Percentiles rank a stretch among this genome's conserved stretches.
phyloP scores from a whole-genome alignment of 306 rosid species.

The Urtica urens region DNA sequence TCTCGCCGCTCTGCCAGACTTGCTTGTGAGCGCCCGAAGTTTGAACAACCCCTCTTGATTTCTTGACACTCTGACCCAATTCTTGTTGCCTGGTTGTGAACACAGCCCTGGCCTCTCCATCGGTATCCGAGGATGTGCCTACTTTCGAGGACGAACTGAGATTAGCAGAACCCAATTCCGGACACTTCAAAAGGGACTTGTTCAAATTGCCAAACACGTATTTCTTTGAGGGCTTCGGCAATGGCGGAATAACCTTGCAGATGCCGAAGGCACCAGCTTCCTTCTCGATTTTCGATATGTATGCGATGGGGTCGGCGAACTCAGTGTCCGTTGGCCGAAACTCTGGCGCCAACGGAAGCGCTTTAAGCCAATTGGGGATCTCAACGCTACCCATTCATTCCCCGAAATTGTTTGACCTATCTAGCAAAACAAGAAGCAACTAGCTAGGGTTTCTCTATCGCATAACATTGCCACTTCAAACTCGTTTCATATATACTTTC shows the following conservation, averaged over 20 bases:
- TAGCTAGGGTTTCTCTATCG: too few species aligned
- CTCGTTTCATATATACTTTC: too few species aligned
- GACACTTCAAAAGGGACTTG: constrained; percentile 65
- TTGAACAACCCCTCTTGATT: constrained; percentile 41
- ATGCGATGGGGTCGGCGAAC: constrained; percentile 94
- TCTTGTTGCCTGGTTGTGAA: constrained; percentile 96
- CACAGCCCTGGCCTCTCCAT: constrained; percentile 55
- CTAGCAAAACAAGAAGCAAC: too few species aligned
- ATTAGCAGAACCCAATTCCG: constrained; percentile 39
- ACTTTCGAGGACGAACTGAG: constrained; percentile 21
- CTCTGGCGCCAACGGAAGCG: constrained; percentile 87
- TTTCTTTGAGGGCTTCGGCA: constrained; percentile 79
- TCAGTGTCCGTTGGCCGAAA: constrained; percentile 94
- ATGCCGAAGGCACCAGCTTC: constrained; percentile 85
- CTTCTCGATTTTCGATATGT: constrained; percentile 93
- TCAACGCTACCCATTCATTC: constrained; percentile 83
- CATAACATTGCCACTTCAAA: too few species aligned
- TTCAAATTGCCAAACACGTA: constrained; percentile 69
- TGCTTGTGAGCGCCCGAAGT: constrained; percentile 60
- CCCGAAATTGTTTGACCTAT: too few species aligned
- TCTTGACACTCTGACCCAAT: constrained; percentile 60
- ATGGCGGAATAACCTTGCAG: constrained; percentile 89
- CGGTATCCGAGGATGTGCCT: constrained; percentile 32
- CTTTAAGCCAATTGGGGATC: constrained; percentile 75
- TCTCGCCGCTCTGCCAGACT: constrained; percentile 98